Evolutionary conservation across 495 filamentous ascomycete genomes (phyloP).

Genomic region (Articulospora tetracladia): DNA sequence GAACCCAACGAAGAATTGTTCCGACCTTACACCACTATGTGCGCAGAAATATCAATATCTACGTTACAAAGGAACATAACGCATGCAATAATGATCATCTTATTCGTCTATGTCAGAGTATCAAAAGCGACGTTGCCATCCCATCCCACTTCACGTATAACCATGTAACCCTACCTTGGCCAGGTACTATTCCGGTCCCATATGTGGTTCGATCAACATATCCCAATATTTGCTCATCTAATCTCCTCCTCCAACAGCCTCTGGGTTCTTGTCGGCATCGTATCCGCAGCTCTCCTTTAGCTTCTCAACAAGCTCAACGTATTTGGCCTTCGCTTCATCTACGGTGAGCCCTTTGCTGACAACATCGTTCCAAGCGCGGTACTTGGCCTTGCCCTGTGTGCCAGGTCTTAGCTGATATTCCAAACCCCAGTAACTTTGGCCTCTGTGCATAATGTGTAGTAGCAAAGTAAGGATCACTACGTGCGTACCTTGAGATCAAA

Average conservation of each 20-base stretch:
- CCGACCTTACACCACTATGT: background rate
- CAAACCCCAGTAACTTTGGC: too few relatives aligned
- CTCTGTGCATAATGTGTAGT: too few relatives aligned
- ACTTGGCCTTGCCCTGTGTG: conserved; percentile 71
- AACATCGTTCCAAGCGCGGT: conserved; percentile 66
- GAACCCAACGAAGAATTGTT: too few relatives aligned
- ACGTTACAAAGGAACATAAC: background rate
- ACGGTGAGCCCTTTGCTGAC: conserved; percentile 52
- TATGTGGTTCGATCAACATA: conserved; percentile 1
- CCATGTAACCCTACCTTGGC: background rate
- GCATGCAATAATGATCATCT: background rate
- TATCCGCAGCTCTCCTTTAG: conserved; percentile 67
- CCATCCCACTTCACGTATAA: background rate
- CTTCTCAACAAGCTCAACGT: conserved; percentile 65
- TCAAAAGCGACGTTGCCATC: background rate
- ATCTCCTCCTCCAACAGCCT: conserved; percentile 39
- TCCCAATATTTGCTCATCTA: background rate
- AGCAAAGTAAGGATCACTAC: too few relatives aligned
- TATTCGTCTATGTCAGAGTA: background rate
- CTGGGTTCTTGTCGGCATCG: conserved; percentile 49
- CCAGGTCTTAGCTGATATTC: background rate
- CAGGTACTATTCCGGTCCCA: background rate
- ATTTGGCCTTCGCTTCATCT: conserved; percentile 67
- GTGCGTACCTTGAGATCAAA: conserved; percentile 57
- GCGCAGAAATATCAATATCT: background rate